Evolutionary conservation across 2,329 filamentous ascomycete genomes (phyloP), one percentile per base, ranked within the genome.

Genomic region (Ophiobolus disseminans): DNA sequence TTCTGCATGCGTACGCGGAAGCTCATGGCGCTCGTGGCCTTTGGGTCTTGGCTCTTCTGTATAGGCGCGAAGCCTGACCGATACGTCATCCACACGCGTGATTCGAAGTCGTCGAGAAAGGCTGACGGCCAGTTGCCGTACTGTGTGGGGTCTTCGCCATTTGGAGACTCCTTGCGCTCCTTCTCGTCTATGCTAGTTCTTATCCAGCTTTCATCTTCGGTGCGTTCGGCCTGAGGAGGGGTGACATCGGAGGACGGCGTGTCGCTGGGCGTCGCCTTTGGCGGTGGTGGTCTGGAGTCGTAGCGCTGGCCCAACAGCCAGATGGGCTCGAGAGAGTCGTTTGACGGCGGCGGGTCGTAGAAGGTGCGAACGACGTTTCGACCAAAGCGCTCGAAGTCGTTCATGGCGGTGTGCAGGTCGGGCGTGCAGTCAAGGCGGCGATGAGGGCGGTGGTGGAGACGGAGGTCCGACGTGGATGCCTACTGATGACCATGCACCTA

Each of bases 11-110:
- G 87, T 74, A 96, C 93, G 1, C 90, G 80, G 48, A 97, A 84
- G 3, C 90, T 95, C 77, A 97, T 84, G 6, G 85, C 79, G 3
- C 86, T 80, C 1, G 80, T 70, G 11, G 90, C 88, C 63, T 86
- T 86, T 0, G 89, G 86, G 58, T 93, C 88, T 44, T 82, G 80
- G 3, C 89, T 92, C 70, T 86, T 90, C 14, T 89, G 82, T 68
- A 99, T 99, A 0, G 86, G 80, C 8, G 86, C 79, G 69, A 99
- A 99, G 60, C 88, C 88, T 20, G 87, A 94, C 41, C 94, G 86
- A 68, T 99, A 99, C 8, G 93, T 97, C 82, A 99, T 90, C 93
- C 94, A 97, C 72, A 97, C 85, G 53, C 86, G 85, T 4, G 93
- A 92, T 70, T 96, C 91, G 65, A 97, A 95, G 73, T 99, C 94